These are phyloP conservation scores for Pyrenophora graminea DNA, from an alignment of 2,329 filamentous ascomycete genomes.

Conservation along the genomic window DNA sequence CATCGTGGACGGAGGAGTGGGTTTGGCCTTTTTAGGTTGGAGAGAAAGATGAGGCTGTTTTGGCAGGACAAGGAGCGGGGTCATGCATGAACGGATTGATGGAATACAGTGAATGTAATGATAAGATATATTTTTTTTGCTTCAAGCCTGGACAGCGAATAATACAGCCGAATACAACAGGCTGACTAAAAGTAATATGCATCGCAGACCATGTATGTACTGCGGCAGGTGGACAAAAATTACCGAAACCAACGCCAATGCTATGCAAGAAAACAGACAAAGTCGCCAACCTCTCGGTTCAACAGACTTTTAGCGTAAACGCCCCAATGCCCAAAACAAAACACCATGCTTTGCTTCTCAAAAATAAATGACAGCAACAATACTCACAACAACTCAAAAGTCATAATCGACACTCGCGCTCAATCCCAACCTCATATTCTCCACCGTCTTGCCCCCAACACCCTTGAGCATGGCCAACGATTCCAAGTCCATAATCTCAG, in stretches of 20 bases:
- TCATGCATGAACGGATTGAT: too few relatives aligned
- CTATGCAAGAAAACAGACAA: slow-evolving; percentile 10
- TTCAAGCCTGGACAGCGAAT: too few relatives aligned
- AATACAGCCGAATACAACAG: background rate
- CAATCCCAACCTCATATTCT: slow-evolving; percentile 54
- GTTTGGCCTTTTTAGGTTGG: slow-evolving; percentile 59
- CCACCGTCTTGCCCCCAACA: slow-evolving; percentile 56
- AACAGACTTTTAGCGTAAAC: too few relatives aligned
- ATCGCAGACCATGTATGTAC: background rate
- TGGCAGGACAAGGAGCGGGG: too few relatives aligned
- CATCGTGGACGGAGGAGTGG: slow-evolving; percentile 68
- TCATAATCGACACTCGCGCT: slow-evolving; percentile 22
- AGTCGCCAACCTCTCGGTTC: background rate
- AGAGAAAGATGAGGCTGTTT: background rate
- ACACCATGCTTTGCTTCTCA: background rate
- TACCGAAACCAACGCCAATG: slow-evolving; percentile 13
- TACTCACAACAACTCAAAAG: slow-evolving; percentile 22
- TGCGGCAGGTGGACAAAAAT: too few relatives aligned
- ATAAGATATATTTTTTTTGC: too few relatives aligned
- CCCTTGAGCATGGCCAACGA: slow-evolving; percentile 54
- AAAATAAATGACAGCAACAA: background rate
- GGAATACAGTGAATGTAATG: background rate
- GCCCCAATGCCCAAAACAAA: background rate
- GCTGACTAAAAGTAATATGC: background rate
- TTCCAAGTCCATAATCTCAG: slow-evolving; percentile 48